A percentile compares a stretch with the other conserved stretches of the same genome.
Evolutionary conservation across 2,329 filamentous ascomycete species (phyloP).

Genomic region (Myriosclerotinia scirpicola): DNA sequence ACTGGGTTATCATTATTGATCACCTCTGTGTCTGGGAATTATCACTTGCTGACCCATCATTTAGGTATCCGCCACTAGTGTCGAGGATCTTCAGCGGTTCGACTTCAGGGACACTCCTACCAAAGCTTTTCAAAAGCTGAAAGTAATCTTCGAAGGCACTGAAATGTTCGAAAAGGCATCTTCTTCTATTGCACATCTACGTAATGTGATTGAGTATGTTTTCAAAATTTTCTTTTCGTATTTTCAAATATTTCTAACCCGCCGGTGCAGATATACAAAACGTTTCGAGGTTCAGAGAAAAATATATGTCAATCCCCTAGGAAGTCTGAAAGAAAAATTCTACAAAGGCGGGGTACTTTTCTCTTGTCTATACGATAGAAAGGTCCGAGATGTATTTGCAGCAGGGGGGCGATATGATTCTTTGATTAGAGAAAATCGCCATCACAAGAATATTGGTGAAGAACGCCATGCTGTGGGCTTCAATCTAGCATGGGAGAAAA

Average conservation of each 20-base stretch:
- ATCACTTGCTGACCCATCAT: background rate
- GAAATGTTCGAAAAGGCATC: constrained; percentile 74
- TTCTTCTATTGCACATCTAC: constrained; percentile 75
- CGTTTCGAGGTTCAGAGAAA: constrained; percentile 73
- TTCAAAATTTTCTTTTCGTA: background rate
- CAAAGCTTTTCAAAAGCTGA: constrained; percentile 58
- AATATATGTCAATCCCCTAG: constrained; percentile 80
- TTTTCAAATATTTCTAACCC: background rate
- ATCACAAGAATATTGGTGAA: constrained; percentile 61
- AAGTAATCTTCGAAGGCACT: constrained; percentile 60
- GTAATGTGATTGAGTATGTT: constrained; percentile 63
- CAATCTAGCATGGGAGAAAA: constrained; percentile 83
- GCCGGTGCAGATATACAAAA: constrained; percentile 59
- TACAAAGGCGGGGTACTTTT: constrained; percentile 85
- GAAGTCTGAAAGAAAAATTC: constrained; percentile 88
- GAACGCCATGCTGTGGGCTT: constrained; percentile 87
- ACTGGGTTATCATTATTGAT: background rate
- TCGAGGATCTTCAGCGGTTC: constrained; percentile 87
- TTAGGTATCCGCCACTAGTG: constrained; percentile 68
- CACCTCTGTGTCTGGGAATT: background rate
- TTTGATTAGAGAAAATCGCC: constrained; percentile 79
- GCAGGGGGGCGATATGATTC: constrained; percentile 92
- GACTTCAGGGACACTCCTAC: constrained; percentile 72
- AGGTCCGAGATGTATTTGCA: constrained; percentile 81
- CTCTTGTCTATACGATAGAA: constrained; percentile 84